Base-by-base conservation (phyloP, 495 filamentous ascomycete species). In the Paragyromitra xinjiangensis region DNA sequence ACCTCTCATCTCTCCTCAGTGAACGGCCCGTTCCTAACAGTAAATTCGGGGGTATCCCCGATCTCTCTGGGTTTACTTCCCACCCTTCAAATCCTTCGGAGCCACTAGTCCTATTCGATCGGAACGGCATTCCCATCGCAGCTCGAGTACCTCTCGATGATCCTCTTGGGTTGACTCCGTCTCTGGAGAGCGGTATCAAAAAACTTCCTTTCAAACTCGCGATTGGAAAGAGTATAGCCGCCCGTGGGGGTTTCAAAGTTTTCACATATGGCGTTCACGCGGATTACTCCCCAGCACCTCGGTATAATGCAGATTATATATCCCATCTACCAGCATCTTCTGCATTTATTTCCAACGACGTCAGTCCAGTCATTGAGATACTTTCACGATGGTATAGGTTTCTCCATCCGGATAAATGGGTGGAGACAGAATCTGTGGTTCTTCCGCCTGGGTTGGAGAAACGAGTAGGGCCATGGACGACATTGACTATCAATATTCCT, bases 331-430 rank as follows among this genome's bases (percentile, higher is more conserved):
- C 71, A 6, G 71, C 37, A 24, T 73, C 71, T 19, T 73, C 50
- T 37, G 8, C 9, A 48, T 73, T 73, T 24, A 56, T 68, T 9
- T 45, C 50, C 48, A 24, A 59, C 19, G 26, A 45, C 42, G 16
- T 29, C 22, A 44, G 14, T 6, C 39, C 62, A 6, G 62, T 12
- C 1, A 16, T 73, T 34, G 62, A 67, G 22, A 58, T 67, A 16
- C 39, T 73, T 34, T 67, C 71, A 16, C 62, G 71, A 4, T 73
- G 71, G 71, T 73, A 68, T 39, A 40, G 71, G 37, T 73, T 73
- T 24, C 39, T 73, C 7, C 34, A 39, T 37, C 71, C 71, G 1
- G 5, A 3, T 12, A 19, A 29, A n/a, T 73, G 71, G 71, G 63
- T 39, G 9, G 63, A 59, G 40, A 68, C 50, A 16, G 62, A 67